Percentiles rank a stretch among this genome's conserved stretches.
These are phyloP conservation scores for Agrocybe chaxingu DNA, from an alignment of 768 basidiomycete genomes.

Conservation along the genomic window DNA sequence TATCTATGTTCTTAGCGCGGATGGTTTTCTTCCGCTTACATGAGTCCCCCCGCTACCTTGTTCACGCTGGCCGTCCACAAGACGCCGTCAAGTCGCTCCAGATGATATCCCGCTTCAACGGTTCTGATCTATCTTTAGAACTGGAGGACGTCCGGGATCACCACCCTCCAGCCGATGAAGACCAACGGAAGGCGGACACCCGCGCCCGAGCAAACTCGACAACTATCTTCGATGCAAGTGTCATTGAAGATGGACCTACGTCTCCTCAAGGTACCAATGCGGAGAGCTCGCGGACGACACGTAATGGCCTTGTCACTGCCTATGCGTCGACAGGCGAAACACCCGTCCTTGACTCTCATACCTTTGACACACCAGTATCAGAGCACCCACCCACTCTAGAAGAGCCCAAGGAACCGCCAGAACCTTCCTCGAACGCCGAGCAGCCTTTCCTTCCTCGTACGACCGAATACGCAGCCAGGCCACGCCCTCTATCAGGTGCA, in stretches of 20 bases:
- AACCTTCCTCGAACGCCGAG: not conserved
- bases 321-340: constrained; percentile 35
- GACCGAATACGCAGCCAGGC: not conserved
- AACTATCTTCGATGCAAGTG: constrained; percentile 31
- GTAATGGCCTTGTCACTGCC: constrained; percentile 18
- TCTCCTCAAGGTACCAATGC: constrained; percentile 9
- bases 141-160: constrained; percentile 67
- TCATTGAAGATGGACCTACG: constrained; percentile 21
- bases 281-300: constrained; percentile 3
- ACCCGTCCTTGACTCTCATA: constrained; percentile 24
- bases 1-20: constrained; percentile 83
- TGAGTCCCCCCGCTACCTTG: constrained; percentile 92
- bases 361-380: constrained; percentile 22
- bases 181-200: not conserved
- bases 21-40: constrained; percentile 89
- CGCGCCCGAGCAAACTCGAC: constrained; percentile 25
- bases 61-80: constrained; percentile 78
- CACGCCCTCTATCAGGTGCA: constrained; percentile 15
- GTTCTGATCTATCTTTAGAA: constrained; percentile 61
- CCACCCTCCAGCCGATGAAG: constrained; percentile 17
- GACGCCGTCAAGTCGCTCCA: constrained; percentile 84
- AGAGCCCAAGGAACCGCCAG: constrained; percentile 3
- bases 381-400: constrained; percentile 3
- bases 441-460: not conserved
- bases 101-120: constrained; percentile 86